Base-by-base conservation (phyloP, 257 asterid genomes). In the Eustoma russellianum region DNA sequence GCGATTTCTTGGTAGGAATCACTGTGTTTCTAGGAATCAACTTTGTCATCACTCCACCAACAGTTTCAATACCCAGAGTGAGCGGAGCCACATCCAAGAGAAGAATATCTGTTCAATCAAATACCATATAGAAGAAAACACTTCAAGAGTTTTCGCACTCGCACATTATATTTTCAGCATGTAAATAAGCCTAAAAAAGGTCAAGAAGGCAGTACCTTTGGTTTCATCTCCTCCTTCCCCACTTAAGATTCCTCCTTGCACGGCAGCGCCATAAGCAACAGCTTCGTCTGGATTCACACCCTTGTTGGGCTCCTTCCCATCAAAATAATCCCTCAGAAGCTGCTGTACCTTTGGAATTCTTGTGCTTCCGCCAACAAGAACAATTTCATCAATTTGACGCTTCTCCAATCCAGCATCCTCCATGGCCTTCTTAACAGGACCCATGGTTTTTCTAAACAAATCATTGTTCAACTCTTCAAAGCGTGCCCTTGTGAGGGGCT, bases 271-370 rank as follows among this genome's bases (percentile, higher is more conserved):
- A 74, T 49, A 84, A 62, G 98, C 96, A 63, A 91, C 97, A 3
- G 98, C 96, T 74, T 91, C 98, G 41, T 91, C 98, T 0, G 98
- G 96, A 78, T 87, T 91, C 50, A 91, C 97, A 73, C 98, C 98
- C 70, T 87, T 87, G 71, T 58, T 91, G 43, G 98, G 95, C 56
- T 91, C 96, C 77, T 87, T 91, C 9, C 98, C 98, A 33, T 84
- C 93, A 18, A 87, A 91, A 62, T 75, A 91, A 48, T 91, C 96
- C 77, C 66, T 87, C 16, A 91, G 79, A 41, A 91, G 86, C 75
- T 91, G 98, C 57, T 80, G 95, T 33, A 91, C 83, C 77, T 87
- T 91, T 12, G 96, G 96, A 64, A 91, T 91, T 69, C 98, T 80
- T 60, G 98, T 84, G 69, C 96, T 91, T 68, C 98, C 98, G 57